phyloP scores from a whole-genome alignment of 2,329 filamentous ascomycete species.

The Alternaria sp. region DNA sequence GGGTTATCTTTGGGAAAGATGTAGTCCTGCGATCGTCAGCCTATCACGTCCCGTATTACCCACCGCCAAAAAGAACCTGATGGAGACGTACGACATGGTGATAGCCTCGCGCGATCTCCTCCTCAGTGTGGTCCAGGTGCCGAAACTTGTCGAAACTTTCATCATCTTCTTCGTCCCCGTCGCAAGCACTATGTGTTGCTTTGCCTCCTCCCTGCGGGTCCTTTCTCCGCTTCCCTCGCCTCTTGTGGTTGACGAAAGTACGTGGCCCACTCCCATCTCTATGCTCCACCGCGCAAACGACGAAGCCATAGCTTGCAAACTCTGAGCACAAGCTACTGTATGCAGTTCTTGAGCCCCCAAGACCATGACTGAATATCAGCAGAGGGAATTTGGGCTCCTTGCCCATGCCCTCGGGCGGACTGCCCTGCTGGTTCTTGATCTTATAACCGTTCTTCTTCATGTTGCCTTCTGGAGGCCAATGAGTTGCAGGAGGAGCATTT shows the following conservation, averaged over 20 bases:
- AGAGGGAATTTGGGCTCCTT: conserved; percentile 64
- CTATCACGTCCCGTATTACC: not conserved
- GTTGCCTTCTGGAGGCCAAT: conserved; percentile 60
- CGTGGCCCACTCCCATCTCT: conserved; percentile 70
- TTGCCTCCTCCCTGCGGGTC: conserved; percentile 28
- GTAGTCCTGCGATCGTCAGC: conserved; percentile 57
- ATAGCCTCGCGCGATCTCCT: conserved; percentile 52
- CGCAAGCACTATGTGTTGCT: conserved; percentile 9
- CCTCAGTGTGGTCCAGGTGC: conserved; percentile 49
- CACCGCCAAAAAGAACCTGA: not conserved
- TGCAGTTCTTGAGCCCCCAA: conserved; percentile 69
- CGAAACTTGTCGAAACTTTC: conserved; percentile 37
- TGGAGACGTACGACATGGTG: conserved; percentile 56
- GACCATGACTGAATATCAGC: conserved; percentile 71
- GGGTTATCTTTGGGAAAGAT: conserved; percentile 66
- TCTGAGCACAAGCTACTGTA: conserved; percentile 71
- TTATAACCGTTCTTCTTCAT: conserved; percentile 49
- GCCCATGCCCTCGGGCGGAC: conserved; percentile 44
- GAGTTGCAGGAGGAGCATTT: conserved; percentile 66
- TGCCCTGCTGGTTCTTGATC: conserved; percentile 53
- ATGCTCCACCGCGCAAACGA: conserved; percentile 72
- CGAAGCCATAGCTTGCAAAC: conserved; percentile 71
- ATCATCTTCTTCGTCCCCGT: conserved; percentile 17
- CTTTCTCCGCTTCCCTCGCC: conserved; percentile 32
- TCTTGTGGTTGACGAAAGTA: conserved; percentile 66